Evolutionary conservation across 345 rosid species (phyloP), one percentile per base, ranked within the genome.

Genomic region (Microthlaspi erraticum): DNA sequence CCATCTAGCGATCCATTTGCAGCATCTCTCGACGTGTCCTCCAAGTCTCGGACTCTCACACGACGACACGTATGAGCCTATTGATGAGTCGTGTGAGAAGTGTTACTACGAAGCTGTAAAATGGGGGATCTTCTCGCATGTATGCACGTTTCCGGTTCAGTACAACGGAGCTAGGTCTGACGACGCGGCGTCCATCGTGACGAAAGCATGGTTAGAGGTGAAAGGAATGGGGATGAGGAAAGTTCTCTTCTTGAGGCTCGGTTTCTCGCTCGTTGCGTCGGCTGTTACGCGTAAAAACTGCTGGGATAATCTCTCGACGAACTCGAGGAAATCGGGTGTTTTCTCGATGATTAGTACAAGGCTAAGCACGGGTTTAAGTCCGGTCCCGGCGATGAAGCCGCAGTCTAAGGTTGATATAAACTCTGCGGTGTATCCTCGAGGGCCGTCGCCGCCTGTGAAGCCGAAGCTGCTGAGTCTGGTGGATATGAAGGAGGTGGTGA

Each of bases 141-240:
- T 89, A 2, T 94, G 90, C 81, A 89, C 99, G 3, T 93, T 88
- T 36, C 92, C 99, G 6, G 95, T 94, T 49, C 81, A 89, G 60
- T 77, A 82, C 51, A 71, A 74, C 7, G 97, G 85, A 54, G 72
- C 87, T 56, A 81, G 59, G 43, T 73, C 89, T 16, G 95, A 91
- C 48, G 93, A 88, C 32, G 44, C 86, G 4, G 88, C 96, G 45
- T 84, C 87, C 4, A 87, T 94, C 7, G 90, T 91, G 73, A 94
- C 99, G 2, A 88, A 80, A 80, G 97, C 95, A 73, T 86, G 97
- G 97, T 78, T 94, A 44, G 97, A 91, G 80, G 99, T 94, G 9
- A 91, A 81, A 81, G 85, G 81, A 59, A 48, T 89, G 0, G 96
- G 96, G 53, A 86, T 91, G 87, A 91, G 81, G 78, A 91, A 88